Base-by-base conservation (phyloP, 1,139 yeast genomes). In the Zhuliangozyma blackwelliae region DNA sequence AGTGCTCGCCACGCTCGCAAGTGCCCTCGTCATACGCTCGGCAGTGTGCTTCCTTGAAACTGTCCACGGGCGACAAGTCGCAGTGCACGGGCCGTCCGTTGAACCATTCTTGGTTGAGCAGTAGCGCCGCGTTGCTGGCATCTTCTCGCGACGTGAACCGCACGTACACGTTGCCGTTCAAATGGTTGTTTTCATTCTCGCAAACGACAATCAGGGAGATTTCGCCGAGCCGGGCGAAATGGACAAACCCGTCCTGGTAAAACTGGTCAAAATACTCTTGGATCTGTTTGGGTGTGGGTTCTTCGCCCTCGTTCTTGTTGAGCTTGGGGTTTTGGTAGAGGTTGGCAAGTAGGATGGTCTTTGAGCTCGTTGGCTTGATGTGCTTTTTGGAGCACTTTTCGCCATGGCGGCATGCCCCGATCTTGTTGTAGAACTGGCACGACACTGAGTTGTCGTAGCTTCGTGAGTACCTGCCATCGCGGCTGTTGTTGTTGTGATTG, bases 341-440 rank as follows among this genome's bases (percentile, higher is more conserved):
- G 49, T 85, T 85, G 31, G 83, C 72, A 42, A 87, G 67, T 31
- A 85, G 65, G 3, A 89, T 69, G 1, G 92, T 82, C 42, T 70
- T 71, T 1, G 95, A 83, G 31, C 66, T 60, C n/a, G 68, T 60
- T 1, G 97, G 96, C 47, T 75, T 74, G 29, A 75, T 68, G 55
- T 90, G 97, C 40, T 72, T 73, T 49, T 94, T 69, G 10, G 92
- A 82, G 54, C 97, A 90, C 50, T 81, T 83, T 43, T 83, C 92
- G 2, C 97, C 97, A 56, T 90, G 97, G 41, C 97, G 72, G 55
- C 97, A 90, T 0, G 96, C 95, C 2, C 97, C 97, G 29, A 89
- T 86, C 55, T 83, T 86, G 45, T 75, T 71, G 59, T 82, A 90
- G 57, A 90, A 90, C 6, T 68, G 56, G 49, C 79, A 69, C 9